Evolutionary conservation across 2,329 filamentous ascomycete species (phyloP).

Genomic region (Aspergillus persii): DNA sequence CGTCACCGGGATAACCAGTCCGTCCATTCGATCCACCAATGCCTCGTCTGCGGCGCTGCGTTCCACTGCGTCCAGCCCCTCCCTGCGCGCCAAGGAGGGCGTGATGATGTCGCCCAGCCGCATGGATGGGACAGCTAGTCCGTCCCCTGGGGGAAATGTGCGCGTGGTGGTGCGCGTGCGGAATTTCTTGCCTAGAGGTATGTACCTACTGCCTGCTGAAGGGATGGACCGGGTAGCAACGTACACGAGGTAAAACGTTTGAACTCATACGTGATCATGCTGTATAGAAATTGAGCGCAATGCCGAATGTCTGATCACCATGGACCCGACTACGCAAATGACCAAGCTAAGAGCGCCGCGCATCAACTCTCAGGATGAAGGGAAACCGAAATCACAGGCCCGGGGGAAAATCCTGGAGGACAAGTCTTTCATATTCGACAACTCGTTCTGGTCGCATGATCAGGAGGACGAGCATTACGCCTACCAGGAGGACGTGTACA

Average conservation of each 20-base stretch:
- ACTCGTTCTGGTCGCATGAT: slow-evolving; percentile 96
- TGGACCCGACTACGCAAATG: slow-evolving; percentile 83
- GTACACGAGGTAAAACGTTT: neutral
- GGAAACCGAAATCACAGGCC: slow-evolving; percentile 60
- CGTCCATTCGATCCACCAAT: slow-evolving; percentile 36
- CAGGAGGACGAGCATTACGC: slow-evolving; percentile 79
- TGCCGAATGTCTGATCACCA: slow-evolving; percentile 81
- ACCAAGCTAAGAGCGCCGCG: slow-evolving; percentile 75
- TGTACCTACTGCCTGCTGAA: slow-evolving; percentile 8
- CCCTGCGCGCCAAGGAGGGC: slow-evolving; percentile 69
- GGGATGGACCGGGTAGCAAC: neutral
- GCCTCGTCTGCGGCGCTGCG: slow-evolving; percentile 35
- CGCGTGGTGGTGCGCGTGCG: slow-evolving; percentile 78
- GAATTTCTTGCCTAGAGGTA: slow-evolving; percentile 76
- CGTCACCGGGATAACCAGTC: slow-evolving; percentile 35
- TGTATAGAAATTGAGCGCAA: slow-evolving; percentile 72
- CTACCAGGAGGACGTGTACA: slow-evolving; percentile 89
- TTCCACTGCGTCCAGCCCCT: slow-evolving; percentile 76
- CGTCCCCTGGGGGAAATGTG: slow-evolving; percentile 70
- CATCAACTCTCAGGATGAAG: slow-evolving; percentile 48
- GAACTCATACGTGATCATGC: neutral
- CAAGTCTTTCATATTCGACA: slow-evolving; percentile 93
- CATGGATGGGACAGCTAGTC: slow-evolving; percentile 45
- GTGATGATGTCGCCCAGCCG: slow-evolving; percentile 54
- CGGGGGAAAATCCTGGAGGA: slow-evolving; percentile 74